Base-by-base conservation (phyloP, 306 rosid genomes). In the Fagus sylvatica region DNA sequence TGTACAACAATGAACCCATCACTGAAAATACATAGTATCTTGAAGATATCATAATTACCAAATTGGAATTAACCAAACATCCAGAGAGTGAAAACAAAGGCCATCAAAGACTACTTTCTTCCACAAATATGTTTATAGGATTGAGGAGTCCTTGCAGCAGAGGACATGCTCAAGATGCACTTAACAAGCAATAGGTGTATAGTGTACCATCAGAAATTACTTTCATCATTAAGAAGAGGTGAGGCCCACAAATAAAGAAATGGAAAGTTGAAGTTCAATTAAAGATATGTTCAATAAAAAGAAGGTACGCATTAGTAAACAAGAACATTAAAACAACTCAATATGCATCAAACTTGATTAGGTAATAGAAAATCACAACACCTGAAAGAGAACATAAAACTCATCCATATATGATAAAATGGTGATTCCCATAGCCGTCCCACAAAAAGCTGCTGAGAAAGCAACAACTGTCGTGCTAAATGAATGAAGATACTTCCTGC, bases 401-500 rank as follows among this genome's bases (percentile, higher is more conserved):
- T 94, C 98, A 76, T 94, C 96, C 86, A 92, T 75, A 82, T 84
- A 94, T 61, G 88, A 78, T 41, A 88, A 84, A 79, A 81, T 74
- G 64, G 92, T 88, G 86, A 92, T 82, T 73, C 98, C 97, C 76
- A 77, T 80, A 49, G 89, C 81, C 4, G 46, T 83, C 66, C 86
- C 85, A 79, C 67, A 87, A 56, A 86, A 78, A 76, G 93, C 79
- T 76, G 88, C 84, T 17, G 97, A 89, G 65, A 86, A 82, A 80
- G 92, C 79, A 67, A 79, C 62, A 53, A 78, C 74, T 61, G 81
- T 80, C 78, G 86, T 80, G 88, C 93, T 83, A 77, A 94, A 84
- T 51, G 98, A 89, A 83, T 84, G 88, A 81, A 85, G 69, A 81
- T 61, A 86, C 71, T 85, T 87, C 95, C 98, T 94, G 93, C 84